Evolutionary conservation across 2,329 filamentous ascomycete genomes (phyloP), one percentile per base, ranked within the genome.

Genomic region (Moelleriella libera): DNA sequence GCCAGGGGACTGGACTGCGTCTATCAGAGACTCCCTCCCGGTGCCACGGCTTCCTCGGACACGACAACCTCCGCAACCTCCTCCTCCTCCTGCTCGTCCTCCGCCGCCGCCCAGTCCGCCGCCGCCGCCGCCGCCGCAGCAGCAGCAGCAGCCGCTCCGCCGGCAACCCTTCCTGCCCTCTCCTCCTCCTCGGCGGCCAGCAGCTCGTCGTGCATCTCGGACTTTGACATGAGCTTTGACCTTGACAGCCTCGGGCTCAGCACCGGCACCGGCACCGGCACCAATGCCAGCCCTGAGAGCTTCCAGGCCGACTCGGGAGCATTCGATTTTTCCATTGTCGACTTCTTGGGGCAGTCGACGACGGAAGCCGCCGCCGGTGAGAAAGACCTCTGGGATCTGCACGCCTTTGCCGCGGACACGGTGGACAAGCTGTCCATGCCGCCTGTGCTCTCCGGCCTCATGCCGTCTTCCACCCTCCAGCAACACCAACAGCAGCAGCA

Each of bases 1-100:
- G 63, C 62, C 54, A 69, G 67, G 57, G 61, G 62, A 14, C 60
- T 66, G 47, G 58, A 61, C 41, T 72, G 68, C 54, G 55, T 68
- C 30, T 72, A 72, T 48, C 62, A 63, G 56, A 62, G 58, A 48
- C 51, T 62, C 42, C 65, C 58, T 41, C 58, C 55, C 10, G 55
- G 54, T n/a, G 51, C 47, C 47, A 28, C 44, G 30, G 43, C 46
- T 29, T 47, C 30, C 28, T 41, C 49, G 34, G 37, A 37, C 28
- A 34, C 45, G 7, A 21, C 39, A 39, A 6, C 48, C 44, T 7
- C 37, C 29, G 9, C 50, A 48, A n/a, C 31, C 30, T 10, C 46
- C 8, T 14, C 45, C 5, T 32, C 21, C n/a, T 30, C 31, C n/a
- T 46, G 47, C 11, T 10, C 47, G 11, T 11, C 47, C 30, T 21